Percentiles rank a stretch among this genome's conserved stretches.
Evolutionary conservation across 345 rosid genomes (phyloP).

Genomic region (Aquilaria sinensis): DNA sequence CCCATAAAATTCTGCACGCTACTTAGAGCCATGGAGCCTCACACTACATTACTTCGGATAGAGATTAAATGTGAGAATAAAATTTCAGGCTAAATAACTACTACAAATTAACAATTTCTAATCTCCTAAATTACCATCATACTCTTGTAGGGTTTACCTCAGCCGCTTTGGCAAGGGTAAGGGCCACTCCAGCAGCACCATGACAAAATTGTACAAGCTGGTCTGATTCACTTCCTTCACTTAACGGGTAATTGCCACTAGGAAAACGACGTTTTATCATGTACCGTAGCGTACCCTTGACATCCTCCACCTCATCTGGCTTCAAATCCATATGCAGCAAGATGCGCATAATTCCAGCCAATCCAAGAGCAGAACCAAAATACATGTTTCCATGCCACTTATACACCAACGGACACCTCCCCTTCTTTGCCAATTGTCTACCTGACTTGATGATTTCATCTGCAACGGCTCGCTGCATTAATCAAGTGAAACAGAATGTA

Average conservation of each 20-base stretch:
- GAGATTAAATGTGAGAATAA: no score
- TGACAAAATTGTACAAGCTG: conserved; percentile 77
- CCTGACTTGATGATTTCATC: conserved; percentile 52
- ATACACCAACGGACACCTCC: conserved; percentile 55
- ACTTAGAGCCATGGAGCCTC: no score
- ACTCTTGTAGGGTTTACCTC: conserved; percentile 28
- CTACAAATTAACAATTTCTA: no score
- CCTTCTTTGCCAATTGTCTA: conserved; percentile 32
- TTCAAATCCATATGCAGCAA: conserved; percentile 63
- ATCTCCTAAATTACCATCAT: no score
- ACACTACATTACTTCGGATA: no score
- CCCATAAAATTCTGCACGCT: no score
- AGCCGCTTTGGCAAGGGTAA: conserved; percentile 61
- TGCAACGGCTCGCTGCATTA: conserved; percentile 41
- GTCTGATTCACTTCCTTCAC: conserved; percentile 45
- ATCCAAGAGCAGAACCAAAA: conserved; percentile 74
- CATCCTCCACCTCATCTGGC: conserved; percentile 52
- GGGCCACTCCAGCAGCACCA: conserved; percentile 64
- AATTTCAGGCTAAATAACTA: no score
- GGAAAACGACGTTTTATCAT: conserved; percentile 52
- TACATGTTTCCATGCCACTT: conserved; percentile 78
- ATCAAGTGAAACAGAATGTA: neutral
- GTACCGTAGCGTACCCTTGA: conserved; percentile 52
- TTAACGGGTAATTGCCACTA: conserved; percentile 62
- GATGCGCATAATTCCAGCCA: conserved; percentile 64